phyloP scores from a whole-genome alignment of 176 grass and related monocot genomes.

The Triticum aestivum region IWGSC_CS_RefSeq_v2.1 NC_057806.1:659272773-659273272 shows the following conservation, averaged over 20 bases:
- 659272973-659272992: not conserved
- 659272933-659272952: not conserved
- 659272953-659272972: not conserved
- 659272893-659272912: not conserved
- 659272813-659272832: not conserved
- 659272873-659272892: not conserved
- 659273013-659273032: not conserved
- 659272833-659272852: not conserved
- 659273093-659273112: not conserved
- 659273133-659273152: too few relatives aligned
- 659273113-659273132: not conserved
- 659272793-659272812: not conserved
- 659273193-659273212: too few relatives aligned
- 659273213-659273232: not conserved
- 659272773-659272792: not conserved
- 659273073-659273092: not conserved
- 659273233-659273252: not conserved
- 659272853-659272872: not conserved
- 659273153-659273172: not conserved
- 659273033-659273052: not conserved
- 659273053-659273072: not conserved
- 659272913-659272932: not conserved
- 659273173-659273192: not conserved
- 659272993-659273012: too few relatives aligned
- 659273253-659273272: not conserved